A percentile compares a stretch with the other conserved stretches of the same genome.
Conservation (phyloP, 2,329 filamentous ascomycete genomes). For the Escovopsis weberi region DNA sequence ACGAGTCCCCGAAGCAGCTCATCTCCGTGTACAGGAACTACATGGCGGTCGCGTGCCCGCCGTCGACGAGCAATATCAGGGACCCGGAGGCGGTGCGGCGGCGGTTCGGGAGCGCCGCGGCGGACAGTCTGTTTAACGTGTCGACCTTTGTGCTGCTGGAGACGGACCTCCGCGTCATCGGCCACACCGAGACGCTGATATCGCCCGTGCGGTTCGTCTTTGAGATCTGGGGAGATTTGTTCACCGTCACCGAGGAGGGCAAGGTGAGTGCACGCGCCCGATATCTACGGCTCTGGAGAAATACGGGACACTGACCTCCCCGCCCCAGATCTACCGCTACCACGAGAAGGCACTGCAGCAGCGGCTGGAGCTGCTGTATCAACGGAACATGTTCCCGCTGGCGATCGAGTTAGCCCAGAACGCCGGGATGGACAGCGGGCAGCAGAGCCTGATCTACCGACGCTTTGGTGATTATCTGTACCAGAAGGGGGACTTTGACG, state of each 20-base stretch:
- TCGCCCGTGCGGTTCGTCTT: slow-evolving; percentile 70
- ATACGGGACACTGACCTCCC: background rate
- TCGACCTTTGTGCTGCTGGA: slow-evolving; percentile 87
- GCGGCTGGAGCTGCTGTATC: slow-evolving; percentile 84
- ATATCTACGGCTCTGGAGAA: too few relatives aligned
- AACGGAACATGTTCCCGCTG: slow-evolving; percentile 80
- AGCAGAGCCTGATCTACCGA: slow-evolving; percentile 84
- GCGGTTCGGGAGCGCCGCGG: slow-evolving; percentile 55
- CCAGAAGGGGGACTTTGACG: slow-evolving; percentile 89
- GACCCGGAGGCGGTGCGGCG: slow-evolving; percentile 48
- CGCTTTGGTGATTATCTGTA: slow-evolving; percentile 92
- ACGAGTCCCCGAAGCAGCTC: slow-evolving; percentile 78
- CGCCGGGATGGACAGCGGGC: slow-evolving; percentile 59
- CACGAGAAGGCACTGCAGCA: slow-evolving; percentile 84
- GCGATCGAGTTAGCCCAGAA: slow-evolving; percentile 91
- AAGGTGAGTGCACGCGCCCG: slow-evolving; percentile 44
- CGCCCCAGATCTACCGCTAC: slow-evolving; percentile 59
- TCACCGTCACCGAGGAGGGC: slow-evolving; percentile 79
- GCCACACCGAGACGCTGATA: slow-evolving; percentile 73
- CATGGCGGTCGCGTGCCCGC: slow-evolving; percentile 72
- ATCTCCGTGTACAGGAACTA: slow-evolving; percentile 74
- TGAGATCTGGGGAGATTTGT: slow-evolving; percentile 81
- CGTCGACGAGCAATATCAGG: slow-evolving; percentile 35
- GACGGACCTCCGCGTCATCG: slow-evolving; percentile 76
- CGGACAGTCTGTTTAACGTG: slow-evolving; percentile 68